Evolutionary conservation across 176 grass and related monocot species (phyloP), one percentile per base, ranked within the genome.

Genomic region (Calamus simplicifolius): DNA sequence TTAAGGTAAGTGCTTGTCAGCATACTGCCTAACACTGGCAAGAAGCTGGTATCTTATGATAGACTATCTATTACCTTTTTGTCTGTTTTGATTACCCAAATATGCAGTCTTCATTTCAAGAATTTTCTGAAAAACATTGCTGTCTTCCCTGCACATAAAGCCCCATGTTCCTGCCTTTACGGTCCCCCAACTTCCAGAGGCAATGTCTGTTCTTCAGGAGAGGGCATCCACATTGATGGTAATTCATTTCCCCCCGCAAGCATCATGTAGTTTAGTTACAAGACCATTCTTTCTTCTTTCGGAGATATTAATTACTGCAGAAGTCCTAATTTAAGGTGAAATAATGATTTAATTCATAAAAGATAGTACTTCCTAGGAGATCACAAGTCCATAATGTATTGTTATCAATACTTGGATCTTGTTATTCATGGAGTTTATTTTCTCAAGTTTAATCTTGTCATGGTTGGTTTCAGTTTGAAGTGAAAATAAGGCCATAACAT

Each of bases 91-190:
- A 69, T 52, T 69, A 69, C 64, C 27, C 64, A 58, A 74, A 16
- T 63, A 69, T 73, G 54, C 31, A 75, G 50, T 70, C 50, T 64
- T 69, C 31, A 63, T 81, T 75, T 81, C 56, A 65, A 75, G 66
- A 72, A 19, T 70, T 75, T 57, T 63, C 68, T 68, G 50, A 68
- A 69, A 69, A 62, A 50, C 49, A 51, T 69, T 75, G 72, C 49
- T 43, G 35, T 43, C 35, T 43, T 43, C 31, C 30, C 17, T 77
- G 52, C 54, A 58, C 54, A 64, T 75, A 52, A 81, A 81, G 78
- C 71, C 50, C 38, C 21, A 75, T 64, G 58, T 61, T 49, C 71
- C 78, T 52, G 78, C 69, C 57, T 75, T 75, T 43, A 75, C 78
- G 38, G 63, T 43, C 30, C 71, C 72, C 52, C 78, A 81, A 67